Conservation (phyloP, 139 green algal genomes). For the Chlamydomonas eustigma region DNA sequence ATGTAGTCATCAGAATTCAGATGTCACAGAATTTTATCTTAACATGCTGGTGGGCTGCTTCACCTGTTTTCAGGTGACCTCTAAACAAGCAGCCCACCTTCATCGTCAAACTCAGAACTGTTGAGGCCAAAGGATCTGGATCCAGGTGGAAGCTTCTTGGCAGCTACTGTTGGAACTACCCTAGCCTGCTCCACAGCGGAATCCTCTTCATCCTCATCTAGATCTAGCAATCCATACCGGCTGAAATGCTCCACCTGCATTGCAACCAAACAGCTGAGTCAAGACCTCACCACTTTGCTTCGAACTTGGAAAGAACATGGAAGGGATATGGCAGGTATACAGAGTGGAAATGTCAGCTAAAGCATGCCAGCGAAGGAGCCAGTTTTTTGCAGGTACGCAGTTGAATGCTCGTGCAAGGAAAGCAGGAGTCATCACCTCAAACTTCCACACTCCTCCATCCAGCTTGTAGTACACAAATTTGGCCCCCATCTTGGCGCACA, state of each 20-base stretch:
- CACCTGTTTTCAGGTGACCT: no score
- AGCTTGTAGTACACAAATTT: constrained; percentile 77
- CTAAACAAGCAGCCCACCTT: background rate
- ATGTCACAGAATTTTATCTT: no score
- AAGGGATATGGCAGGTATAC: no score
- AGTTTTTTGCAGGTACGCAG: background rate
- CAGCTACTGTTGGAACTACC: background rate
- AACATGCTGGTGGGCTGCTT: no score
- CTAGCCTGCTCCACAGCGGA: constrained; percentile 15
- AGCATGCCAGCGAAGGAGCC: no score
- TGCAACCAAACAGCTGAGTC: no score
- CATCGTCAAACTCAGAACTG: background rate
- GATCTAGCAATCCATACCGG: constrained; percentile 69
- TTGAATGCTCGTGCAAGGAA: background rate
- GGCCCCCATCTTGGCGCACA: constrained; percentile 62
- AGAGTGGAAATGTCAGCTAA: no score
- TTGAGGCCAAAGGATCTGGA: background rate
- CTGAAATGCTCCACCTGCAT: constrained; percentile 87
- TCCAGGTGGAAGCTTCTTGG: background rate
- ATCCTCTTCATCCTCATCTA: constrained; percentile 51
- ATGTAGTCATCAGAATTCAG: no score
- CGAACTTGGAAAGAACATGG: no score
- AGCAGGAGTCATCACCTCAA: constrained; percentile 57
- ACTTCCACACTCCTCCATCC: constrained; percentile 73
- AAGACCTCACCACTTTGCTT: no score